These are phyloP conservation scores for Penicillium desertorum DNA, from an alignment of 495 filamentous ascomycete species.

Conservation along the genomic window DNA sequence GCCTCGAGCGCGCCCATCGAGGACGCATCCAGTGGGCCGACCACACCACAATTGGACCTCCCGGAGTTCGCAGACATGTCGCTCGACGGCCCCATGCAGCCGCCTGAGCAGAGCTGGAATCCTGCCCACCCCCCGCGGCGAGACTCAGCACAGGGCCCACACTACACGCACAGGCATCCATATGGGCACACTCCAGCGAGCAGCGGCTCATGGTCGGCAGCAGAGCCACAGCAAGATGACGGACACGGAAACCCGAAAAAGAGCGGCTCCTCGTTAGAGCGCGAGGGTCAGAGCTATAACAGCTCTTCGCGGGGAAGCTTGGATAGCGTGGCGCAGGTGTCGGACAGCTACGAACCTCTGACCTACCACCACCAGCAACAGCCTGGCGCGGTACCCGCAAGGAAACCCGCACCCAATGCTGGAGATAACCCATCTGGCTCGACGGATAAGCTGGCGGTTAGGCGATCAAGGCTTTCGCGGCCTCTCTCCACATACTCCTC, in stretches of 20 bases:
- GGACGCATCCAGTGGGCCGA: conserved; percentile 25
- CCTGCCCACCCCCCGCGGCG: conserved; percentile 45
- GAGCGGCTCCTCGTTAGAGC: conserved; percentile 31
- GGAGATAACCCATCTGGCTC: conserved; percentile 25
- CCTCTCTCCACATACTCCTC: conserved; percentile 72
- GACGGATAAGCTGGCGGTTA: conserved; percentile 59
- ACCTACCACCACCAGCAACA: conserved; percentile 53
- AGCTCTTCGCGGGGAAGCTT: conserved; percentile 43
- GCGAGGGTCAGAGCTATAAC: conserved; percentile 26
- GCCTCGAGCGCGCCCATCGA: conserved; percentile 38
- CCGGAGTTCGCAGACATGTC: conserved; percentile 33
- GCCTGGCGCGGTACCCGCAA: conserved; percentile 14
- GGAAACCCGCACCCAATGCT: conserved; percentile 16
- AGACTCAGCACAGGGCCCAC: conserved; percentile 31
- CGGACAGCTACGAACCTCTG: conserved; percentile 47
- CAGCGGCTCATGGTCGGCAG: conserved; percentile 45
- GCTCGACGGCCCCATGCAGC: conserved; percentile 35
- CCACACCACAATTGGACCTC: conserved; percentile 26
- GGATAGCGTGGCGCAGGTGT: conserved; percentile 35
- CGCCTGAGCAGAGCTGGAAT: conserved; percentile 42
- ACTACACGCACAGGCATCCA: conserved; percentile 14
- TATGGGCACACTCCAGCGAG: conserved; percentile 40
- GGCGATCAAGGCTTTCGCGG: conserved; percentile 56
- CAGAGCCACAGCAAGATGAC: conserved; percentile 33
- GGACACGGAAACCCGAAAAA: conserved; percentile 22